A percentile compares a stretch with the other conserved stretches of the same genome.
phyloP scores from a whole-genome alignment of 2,329 filamentous ascomycete species.

The Fusarium illudens region DNA sequence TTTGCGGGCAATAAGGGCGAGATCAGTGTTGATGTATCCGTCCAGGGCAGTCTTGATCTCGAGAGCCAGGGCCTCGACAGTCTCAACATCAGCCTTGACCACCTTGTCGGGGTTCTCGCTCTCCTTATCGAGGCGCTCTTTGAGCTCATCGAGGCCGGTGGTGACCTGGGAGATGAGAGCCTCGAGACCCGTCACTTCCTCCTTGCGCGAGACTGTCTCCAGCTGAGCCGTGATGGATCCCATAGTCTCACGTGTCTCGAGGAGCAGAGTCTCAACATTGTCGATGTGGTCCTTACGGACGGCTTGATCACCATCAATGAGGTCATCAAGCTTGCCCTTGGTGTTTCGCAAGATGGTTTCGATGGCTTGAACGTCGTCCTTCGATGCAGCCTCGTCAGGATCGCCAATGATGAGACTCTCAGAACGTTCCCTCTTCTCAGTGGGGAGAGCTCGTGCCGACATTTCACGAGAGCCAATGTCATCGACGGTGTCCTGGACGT shows the following conservation, averaged over 20 bases:
- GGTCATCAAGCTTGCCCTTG: slow-evolving; percentile 85
- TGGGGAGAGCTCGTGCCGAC: slow-evolving; percentile 27
- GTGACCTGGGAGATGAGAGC: slow-evolving; percentile 81
- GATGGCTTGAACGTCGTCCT: slow-evolving; percentile 89
- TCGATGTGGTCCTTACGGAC: slow-evolving; percentile 73
- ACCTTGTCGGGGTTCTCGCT: slow-evolving; percentile 69
- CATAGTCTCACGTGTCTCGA: slow-evolving; percentile 79
- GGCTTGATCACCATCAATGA: slow-evolving; percentile 75
- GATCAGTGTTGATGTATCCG: slow-evolving; percentile 73
- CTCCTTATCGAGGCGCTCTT: slow-evolving; percentile 62
- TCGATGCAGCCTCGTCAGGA: slow-evolving; percentile 52
- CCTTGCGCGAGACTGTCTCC: slow-evolving; percentile 76
- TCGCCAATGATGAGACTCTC: slow-evolving; percentile 11
- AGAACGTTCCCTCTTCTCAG: slow-evolving; percentile 30
- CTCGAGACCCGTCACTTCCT: slow-evolving; percentile 81
- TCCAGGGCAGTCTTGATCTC: slow-evolving; percentile 85
- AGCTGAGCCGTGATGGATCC: slow-evolving; percentile 71
- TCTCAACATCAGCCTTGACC: slow-evolving; percentile 83
- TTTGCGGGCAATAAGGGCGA: slow-evolving; percentile 76
- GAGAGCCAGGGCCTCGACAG: slow-evolving; percentile 81
- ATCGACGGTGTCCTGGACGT: slow-evolving; percentile 59
- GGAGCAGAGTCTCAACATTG: slow-evolving; percentile 70
- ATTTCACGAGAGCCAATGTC: slow-evolving; percentile 51
- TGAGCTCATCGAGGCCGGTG: slow-evolving; percentile 77
- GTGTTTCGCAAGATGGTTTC: slow-evolving; percentile 91